Evolutionary conservation across 257 asterid genomes (phyloP).

Genomic region (Forsythia viridissima): DNA sequence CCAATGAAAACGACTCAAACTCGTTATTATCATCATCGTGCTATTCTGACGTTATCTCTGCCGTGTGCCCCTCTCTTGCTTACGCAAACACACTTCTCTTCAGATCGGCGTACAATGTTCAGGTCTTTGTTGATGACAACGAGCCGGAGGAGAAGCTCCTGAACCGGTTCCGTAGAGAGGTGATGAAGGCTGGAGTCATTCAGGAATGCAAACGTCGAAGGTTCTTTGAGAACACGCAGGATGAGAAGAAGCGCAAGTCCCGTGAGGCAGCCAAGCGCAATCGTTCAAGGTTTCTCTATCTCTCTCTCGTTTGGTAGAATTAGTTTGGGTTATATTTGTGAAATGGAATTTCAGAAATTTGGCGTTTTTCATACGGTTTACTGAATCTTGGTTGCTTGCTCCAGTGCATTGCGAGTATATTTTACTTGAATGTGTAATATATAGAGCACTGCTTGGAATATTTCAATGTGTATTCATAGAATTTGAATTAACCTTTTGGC

Average conservation of each 20-base stretch:
- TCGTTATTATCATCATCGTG: slow-evolving; percentile 1
- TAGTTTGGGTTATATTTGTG: background rate
- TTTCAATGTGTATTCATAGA: too few relatives aligned
- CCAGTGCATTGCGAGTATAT: too few relatives aligned
- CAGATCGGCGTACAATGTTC: slow-evolving; percentile 70
- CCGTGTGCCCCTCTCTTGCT: slow-evolving; percentile 69
- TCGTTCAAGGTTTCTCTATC: slow-evolving; percentile 58
- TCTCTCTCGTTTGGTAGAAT: background rate
- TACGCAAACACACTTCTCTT: slow-evolving; percentile 64
- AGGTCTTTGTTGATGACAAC: slow-evolving; percentile 77
- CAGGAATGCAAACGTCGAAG: slow-evolving; percentile 85
- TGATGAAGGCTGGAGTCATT: slow-evolving; percentile 83
- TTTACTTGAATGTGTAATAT: too few relatives aligned
- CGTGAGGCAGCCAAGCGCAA: slow-evolving; percentile 96
- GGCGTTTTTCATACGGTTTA: too few relatives aligned
- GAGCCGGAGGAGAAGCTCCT: slow-evolving; percentile 90
- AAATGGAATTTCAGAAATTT: too few relatives aligned
- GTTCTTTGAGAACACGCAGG: slow-evolving; percentile 78
- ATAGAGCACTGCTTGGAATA: too few relatives aligned
- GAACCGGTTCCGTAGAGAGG: slow-evolving; percentile 84
- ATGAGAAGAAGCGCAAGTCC: slow-evolving; percentile 68
- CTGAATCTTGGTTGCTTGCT: too few relatives aligned
- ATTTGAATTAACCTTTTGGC: too few relatives aligned
- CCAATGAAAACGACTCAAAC: slow-evolving; percentile 36
- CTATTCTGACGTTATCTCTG: slow-evolving; percentile 46